phyloP scores from a whole-genome alignment of 108 stramenopile genomes.

The Nitzschia sp. region DNA sequence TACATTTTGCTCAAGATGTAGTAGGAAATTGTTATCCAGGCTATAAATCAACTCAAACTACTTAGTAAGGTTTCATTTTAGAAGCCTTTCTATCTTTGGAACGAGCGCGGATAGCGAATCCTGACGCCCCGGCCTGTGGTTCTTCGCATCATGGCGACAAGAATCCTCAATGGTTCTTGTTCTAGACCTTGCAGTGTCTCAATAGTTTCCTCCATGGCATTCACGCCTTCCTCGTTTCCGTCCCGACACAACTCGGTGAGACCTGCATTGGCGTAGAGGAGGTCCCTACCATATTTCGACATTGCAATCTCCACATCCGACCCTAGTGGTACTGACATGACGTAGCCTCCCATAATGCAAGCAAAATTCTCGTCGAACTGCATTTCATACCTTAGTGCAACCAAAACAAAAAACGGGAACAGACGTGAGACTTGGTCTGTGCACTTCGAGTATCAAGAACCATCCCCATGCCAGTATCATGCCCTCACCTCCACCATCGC shows the following conservation, averaged over 20 bases:
- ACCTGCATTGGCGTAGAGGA: slow-evolving; percentile 51
- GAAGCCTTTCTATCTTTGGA: too few species aligned
- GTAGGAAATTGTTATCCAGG: too few species aligned
- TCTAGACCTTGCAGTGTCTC: too few species aligned
- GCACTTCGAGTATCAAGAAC: too few species aligned
- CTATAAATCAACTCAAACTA: too few species aligned
- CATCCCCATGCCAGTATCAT: too few species aligned
- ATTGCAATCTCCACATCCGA: slow-evolving; percentile 18
- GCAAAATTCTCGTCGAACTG: slow-evolving; percentile 58
- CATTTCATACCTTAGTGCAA: slow-evolving; percentile 52
- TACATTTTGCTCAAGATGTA: too few species aligned
- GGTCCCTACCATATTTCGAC: slow-evolving; percentile 41
- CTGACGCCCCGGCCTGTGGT: background rate
- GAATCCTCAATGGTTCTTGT: too few species aligned
- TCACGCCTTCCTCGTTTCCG: background rate
- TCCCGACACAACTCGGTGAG: slow-evolving; percentile 5
- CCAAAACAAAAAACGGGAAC: background rate
- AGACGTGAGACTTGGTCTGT: too few species aligned
- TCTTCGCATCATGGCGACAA: background rate
- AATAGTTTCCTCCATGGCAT: too few species aligned
- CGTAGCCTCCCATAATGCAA: slow-evolving; percentile 55
- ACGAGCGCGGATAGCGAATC: background rate
- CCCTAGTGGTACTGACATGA: slow-evolving; percentile 28
- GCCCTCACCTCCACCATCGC: slow-evolving; percentile 42
- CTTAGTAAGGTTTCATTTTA: too few species aligned